Evolutionary conservation across 2,329 filamentous ascomycete genomes (phyloP).

Genomic region (Colletotrichum kahawae): DNA sequence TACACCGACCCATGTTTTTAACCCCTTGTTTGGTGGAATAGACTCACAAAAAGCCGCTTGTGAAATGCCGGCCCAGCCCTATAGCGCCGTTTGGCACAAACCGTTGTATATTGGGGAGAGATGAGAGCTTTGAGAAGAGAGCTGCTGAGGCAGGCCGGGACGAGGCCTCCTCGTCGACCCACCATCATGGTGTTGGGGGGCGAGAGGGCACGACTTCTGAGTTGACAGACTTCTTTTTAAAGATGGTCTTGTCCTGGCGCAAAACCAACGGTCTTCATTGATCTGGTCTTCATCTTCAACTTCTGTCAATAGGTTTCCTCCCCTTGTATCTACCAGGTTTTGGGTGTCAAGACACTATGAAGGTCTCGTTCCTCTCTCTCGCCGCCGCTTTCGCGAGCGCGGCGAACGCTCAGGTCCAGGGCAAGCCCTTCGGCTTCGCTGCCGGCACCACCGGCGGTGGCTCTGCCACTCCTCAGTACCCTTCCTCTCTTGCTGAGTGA

Average conservation of each 20-base stretch:
- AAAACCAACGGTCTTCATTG: too few relatives aligned
- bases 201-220: neutral
- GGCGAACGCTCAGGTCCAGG: constrained; percentile 30
- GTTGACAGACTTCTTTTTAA: neutral
- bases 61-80: neutral
- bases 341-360: neutral
- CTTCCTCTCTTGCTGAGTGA: constrained; percentile 26
- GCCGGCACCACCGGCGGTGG: constrained; percentile 57
- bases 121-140: neutral
- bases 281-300: neutral
- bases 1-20: neutral
- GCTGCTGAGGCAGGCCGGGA: neutral
- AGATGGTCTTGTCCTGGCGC: neutral
- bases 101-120: neutral
- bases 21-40: constrained; percentile 1
- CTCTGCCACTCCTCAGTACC: constrained; percentile 45
- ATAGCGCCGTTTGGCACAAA: neutral
- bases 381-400: constrained; percentile 22
- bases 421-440: constrained; percentile 35
- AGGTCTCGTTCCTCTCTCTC: constrained; percentile 15
- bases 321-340: neutral
- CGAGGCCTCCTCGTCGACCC: neutral
- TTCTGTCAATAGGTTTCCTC: neutral
- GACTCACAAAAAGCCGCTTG: neutral
- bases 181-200: neutral